Conservation (phyloP, 2,329 filamentous ascomycete species). For the Ophiosphaerella korrae region DNA sequence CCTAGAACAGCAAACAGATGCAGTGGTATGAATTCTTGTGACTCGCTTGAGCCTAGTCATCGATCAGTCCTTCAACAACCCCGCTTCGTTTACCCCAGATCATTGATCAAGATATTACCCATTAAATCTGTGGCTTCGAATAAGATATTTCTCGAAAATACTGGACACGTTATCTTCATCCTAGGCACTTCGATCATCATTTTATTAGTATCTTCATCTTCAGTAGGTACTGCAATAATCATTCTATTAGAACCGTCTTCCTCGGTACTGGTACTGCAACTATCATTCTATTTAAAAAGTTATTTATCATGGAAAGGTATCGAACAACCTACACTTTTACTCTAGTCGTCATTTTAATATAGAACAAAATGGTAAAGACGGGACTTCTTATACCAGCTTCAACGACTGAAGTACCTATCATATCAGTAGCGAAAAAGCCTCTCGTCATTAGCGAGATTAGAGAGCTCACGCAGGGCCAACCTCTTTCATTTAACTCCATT, state of each 20-base stretch:
- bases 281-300: neutral
- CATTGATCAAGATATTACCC: neutral
- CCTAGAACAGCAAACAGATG: neutral
- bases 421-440: slow-evolving; percentile 15
- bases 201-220: too few relatives aligned
- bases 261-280: neutral
- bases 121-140: too few relatives aligned
- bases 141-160: too few relatives aligned
- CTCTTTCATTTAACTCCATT: slow-evolving; percentile 29
- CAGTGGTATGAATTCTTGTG: neutral
- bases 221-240: too few relatives aligned
- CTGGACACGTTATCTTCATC: too few relatives aligned
- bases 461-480: slow-evolving; percentile 18
- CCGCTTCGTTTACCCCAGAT: neutral
- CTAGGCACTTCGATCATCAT: too few relatives aligned
- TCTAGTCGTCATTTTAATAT: neutral
- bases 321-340: neutral
- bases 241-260: too few relatives aligned
- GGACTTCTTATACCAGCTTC: slow-evolving; percentile 16
- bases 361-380: slow-evolving; percentile 15
- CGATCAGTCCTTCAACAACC: neutral
- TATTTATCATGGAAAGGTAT: too few relatives aligned
- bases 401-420: slow-evolving; percentile 22
- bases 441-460: slow-evolving; percentile 20
- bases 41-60: slow-evolving; percentile 8